These are phyloP conservation scores for Cordia subcordata DNA, from an alignment of 257 asterid genomes.

Conservation along the genomic window DNA sequence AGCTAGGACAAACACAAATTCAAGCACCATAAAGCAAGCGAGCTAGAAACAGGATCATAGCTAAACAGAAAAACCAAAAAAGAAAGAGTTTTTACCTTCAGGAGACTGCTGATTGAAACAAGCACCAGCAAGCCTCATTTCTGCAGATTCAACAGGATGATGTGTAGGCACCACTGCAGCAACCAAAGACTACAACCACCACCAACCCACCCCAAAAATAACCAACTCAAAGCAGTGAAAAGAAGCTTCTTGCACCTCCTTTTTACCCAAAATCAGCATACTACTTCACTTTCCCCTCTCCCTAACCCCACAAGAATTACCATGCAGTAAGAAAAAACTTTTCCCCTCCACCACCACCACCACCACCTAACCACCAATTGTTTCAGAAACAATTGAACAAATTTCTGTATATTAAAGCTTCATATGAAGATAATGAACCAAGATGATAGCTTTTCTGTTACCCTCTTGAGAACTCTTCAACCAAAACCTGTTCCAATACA, in stretches of 20 bases:
- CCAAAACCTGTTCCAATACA: slow-evolving; percentile 42
- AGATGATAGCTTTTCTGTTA: not conserved
- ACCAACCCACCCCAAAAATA: slow-evolving; percentile 17
- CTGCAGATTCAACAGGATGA: slow-evolving; percentile 28
- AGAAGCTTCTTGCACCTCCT: slow-evolving; percentile 23
- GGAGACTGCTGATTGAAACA: slow-evolving; percentile 51
- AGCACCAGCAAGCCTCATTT: slow-evolving; percentile 53
- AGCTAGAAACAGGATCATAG: not conserved
- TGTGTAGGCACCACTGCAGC: slow-evolving; percentile 13
- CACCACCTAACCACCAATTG: slow-evolving; percentile 26
- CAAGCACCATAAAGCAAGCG: not conserved
- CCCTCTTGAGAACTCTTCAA: slow-evolving; percentile 19
- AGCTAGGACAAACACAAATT: not conserved
- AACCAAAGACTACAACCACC: slow-evolving; percentile 2
- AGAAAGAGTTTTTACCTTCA: slow-evolving; percentile 40
- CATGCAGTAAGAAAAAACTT: slow-evolving; percentile 14
- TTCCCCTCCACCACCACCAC: slow-evolving; percentile 17
- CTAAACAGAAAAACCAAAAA: not conserved
- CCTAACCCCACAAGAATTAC: slow-evolving; percentile 25
- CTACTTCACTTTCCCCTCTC: slow-evolving; percentile 18
- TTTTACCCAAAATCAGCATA: slow-evolving; percentile 27
- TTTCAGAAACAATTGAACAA: slow-evolving; percentile 11
- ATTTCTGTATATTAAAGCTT: slow-evolving; percentile 7
- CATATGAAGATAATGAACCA: slow-evolving; percentile 15
- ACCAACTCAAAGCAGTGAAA: slow-evolving; percentile 6